Evolutionary conservation across 805 yeast species (phyloP).

Genomic region (Pichia occidentalis): DNA sequence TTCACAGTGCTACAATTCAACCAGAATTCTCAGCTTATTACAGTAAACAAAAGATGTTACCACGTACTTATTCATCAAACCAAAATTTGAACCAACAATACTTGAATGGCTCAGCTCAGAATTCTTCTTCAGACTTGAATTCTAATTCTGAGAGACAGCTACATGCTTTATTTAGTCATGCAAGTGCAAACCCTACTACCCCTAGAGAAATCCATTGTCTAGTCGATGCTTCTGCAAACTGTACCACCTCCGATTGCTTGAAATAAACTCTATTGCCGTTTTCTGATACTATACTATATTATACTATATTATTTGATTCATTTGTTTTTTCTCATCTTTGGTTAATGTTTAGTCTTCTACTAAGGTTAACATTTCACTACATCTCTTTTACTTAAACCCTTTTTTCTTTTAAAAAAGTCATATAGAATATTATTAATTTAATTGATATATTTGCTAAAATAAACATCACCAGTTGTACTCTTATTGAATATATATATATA

Average conservation of each 20-base stretch:
- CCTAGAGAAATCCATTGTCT: slow-evolving; percentile 35
- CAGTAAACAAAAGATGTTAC: slow-evolving; percentile 25
- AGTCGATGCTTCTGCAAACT: slow-evolving; percentile 47
- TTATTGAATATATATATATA: slow-evolving; percentile 28
- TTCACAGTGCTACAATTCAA: slow-evolving; percentile 92
- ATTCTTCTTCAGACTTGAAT: not conserved
- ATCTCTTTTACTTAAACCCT: too few species aligned
- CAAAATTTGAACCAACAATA: slow-evolving; percentile 12
- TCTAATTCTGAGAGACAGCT: not conserved
- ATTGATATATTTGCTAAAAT: too few species aligned
- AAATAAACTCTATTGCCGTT: slow-evolving; percentile 32
- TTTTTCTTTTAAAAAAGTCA: too few species aligned
- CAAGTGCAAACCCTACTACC: not conserved
- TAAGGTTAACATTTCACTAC: too few species aligned
- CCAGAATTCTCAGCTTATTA: slow-evolving; percentile 66
- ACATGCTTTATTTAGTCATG: not conserved
- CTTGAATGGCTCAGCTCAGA: not conserved
- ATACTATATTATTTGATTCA: too few species aligned
- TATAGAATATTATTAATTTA: too few species aligned
- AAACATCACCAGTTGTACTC: too few species aligned
- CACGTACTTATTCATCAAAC: slow-evolving; percentile 25
- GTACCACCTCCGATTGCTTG: slow-evolving; percentile 42
- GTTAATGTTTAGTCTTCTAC: too few species aligned
- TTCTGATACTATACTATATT: too few species aligned
- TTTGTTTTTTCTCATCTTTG: too few species aligned